These are phyloP conservation scores for Apophysomyces variabilis DNA, from an alignment of 371 early-diverging fungal genomes.

Conservation along the genomic window DNA sequence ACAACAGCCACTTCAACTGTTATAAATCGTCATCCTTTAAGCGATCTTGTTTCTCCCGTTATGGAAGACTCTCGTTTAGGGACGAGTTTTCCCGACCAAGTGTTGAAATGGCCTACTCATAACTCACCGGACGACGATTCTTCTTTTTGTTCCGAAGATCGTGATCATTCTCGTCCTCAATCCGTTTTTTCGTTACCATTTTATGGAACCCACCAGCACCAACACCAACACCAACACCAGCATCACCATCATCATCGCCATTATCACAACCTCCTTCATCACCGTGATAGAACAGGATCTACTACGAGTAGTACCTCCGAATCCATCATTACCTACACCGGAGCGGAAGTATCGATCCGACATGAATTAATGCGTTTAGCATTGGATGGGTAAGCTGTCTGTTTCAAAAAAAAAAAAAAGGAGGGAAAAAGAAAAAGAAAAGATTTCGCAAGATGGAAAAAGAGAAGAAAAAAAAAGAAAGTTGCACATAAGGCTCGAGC, in stretches of 20 bases:
- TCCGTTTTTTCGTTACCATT: slow-evolving; percentile 26
- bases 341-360: slow-evolving; percentile 20
- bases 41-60: not conserved
- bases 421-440: too few relatives aligned
- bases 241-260: not conserved
- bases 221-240: not conserved
- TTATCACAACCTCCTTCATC: too few relatives aligned
- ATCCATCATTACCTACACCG: slow-evolving; percentile 9
- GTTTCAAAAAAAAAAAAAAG: too few relatives aligned
- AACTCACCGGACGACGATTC: slow-evolving; percentile 2
- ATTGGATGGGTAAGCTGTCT: slow-evolving; percentile 23
- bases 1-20: not conserved
- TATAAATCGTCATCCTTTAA: not conserved
- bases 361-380: slow-evolving; percentile 29
- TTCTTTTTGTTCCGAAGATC: not conserved
- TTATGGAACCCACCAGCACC: not conserved
- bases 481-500: not conserved
- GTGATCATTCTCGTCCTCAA: slow-evolving; percentile 12
- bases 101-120: not conserved
- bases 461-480: not conserved
- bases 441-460: too few relatives aligned
- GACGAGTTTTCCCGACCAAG: slow-evolving; percentile 20
- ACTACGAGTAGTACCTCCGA: too few relatives aligned
- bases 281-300: too few relatives aligned
- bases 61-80: slow-evolving; percentile 11